phyloP scores from a whole-genome alignment of 192 early-diverging fungal species.

The Rhizophagus prolifer region DNA sequence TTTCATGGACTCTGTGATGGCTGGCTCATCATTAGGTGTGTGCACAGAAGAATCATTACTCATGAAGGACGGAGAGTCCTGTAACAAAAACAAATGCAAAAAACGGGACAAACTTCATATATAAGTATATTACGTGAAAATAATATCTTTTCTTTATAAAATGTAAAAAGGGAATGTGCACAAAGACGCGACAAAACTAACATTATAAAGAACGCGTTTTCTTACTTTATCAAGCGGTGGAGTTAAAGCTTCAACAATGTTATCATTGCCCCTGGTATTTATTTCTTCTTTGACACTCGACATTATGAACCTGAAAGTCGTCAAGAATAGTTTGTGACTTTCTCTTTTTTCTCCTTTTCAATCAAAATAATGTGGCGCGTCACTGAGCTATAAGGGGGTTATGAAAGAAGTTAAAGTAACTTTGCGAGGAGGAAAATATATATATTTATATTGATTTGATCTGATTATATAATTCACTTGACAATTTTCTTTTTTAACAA shows the following conservation, averaged over 20 bases:
- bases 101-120: not conserved
- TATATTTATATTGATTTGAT: not conserved
- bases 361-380: not conserved
- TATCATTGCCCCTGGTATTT: not conserved
- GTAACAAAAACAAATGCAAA: not conserved
- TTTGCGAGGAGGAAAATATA: not conserved
- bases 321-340: not conserved
- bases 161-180: not conserved
- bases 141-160: not conserved
- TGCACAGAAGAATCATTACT: conserved; percentile 19
- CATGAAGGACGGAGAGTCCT: conserved; percentile 14
- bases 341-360: not conserved
- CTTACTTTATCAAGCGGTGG: conserved; percentile 22
- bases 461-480: too few relatives aligned
- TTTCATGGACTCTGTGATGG: conserved; percentile 41
- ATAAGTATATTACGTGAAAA: not conserved
- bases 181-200: conserved; percentile 15
- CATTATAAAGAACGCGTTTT: conserved; percentile 18
- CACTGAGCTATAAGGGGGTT: not conserved
- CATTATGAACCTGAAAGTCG: not conserved
- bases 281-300: not conserved
- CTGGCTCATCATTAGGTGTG: conserved; percentile 12
- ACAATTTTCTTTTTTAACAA: not conserved
- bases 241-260: not conserved
- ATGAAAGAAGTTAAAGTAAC: not conserved